These are phyloP conservation scores for Bimuria novae-zelandiae DNA, from an alignment of 2,329 filamentous ascomycete species.

Conservation along the genomic window DNA sequence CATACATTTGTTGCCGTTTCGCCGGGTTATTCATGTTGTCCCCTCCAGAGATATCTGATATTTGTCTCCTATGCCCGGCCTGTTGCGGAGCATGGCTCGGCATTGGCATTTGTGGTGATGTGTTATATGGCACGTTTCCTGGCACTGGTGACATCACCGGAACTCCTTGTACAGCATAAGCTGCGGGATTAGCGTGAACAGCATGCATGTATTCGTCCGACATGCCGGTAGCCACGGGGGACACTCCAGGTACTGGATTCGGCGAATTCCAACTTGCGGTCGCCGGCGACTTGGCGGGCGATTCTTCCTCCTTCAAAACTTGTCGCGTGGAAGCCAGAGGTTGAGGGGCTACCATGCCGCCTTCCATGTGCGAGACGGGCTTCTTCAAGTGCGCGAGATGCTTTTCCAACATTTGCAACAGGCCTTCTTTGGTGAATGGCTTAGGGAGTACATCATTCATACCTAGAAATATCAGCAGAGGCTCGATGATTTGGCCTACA, in stretches of 20 bases:
- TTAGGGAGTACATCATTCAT: slow-evolving; percentile 99
- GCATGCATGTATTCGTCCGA: slow-evolving; percentile 54
- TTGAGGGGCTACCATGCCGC: slow-evolving; percentile 56
- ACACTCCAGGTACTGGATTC: slow-evolving; percentile 61
- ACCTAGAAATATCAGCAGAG: slow-evolving; percentile 59
- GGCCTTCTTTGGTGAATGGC: slow-evolving; percentile 85
- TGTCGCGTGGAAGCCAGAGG: slow-evolving; percentile 58
- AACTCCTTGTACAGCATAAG: slow-evolving; percentile 43
- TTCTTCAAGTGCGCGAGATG: slow-evolving; percentile 85
- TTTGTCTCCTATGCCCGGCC: slow-evolving; percentile 57
- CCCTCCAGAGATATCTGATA: slow-evolving; percentile 64
- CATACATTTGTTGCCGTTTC: slow-evolving; percentile 64
- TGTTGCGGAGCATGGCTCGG: slow-evolving; percentile 30
- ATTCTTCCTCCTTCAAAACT: slow-evolving; percentile 66
- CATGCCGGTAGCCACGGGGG: slow-evolving; percentile 51
- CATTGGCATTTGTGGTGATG: slow-evolving; percentile 47
- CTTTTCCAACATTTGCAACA: slow-evolving; percentile 82
- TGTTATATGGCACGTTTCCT: slow-evolving; percentile 45
- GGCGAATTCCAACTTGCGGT: slow-evolving; percentile 68
- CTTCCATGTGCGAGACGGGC: slow-evolving; percentile 49
- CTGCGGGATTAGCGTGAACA: slow-evolving; percentile 47
- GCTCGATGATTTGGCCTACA: neutral
- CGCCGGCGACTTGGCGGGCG: slow-evolving; percentile 65
- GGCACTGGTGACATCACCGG: slow-evolving; percentile 24
- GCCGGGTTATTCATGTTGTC: slow-evolving; percentile 56